Evolutionary conservation across 768 basidiomycete species (phyloP), one percentile per base, ranked within the genome.

Genomic region (Neoboletus magnificus): DNA sequence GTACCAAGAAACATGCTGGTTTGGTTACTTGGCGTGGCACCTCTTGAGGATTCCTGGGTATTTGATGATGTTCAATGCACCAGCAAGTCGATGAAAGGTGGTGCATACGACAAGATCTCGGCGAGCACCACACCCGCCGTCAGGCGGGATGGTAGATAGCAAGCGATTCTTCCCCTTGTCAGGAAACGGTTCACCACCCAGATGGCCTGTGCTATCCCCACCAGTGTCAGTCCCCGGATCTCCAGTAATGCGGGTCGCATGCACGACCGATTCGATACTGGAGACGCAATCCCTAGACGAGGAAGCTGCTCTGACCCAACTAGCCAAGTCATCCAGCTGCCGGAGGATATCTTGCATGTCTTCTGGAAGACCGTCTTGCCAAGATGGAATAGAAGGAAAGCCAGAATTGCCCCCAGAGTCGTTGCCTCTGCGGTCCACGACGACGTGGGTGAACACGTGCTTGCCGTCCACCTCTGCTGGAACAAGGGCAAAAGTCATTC

Each of bases 301-400:
- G 22, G 69, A 62, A 47, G 63, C 54, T 27, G 51, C 47, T 33
- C 52, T 66, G 48, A 72, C 58, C 69, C 64, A 67, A 42, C 20
- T 42, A 2, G 69, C 69, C 41, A 71, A 33, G 39, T 69, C 63
- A 35, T 71, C 69, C 39, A 71, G 51, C 44, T 71, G 58, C 32
- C 43, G 57, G 18, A 71, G 58, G 2, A 67, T 50, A 20, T 65
- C 67, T 30, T 43, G 61, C 63, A 72, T 65, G 45, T 71, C 69
- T 27, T 59, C 57, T 40, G 61, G 67, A 39, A 71, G 56, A n/a
- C 71, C 69, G 22, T 37, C 33, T 18, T 51, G 18, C 15, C 7
- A 36, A 8, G 50, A 18, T 8, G 40, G 36, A 25, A 32, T 6
- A 7, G 44, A 40, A 23, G 20, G 12, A 35, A 20, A 12, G 35